phyloP scores from a whole-genome alignment of 441 rosid genomes.

The Gossypium schwendimanii region DNA sequence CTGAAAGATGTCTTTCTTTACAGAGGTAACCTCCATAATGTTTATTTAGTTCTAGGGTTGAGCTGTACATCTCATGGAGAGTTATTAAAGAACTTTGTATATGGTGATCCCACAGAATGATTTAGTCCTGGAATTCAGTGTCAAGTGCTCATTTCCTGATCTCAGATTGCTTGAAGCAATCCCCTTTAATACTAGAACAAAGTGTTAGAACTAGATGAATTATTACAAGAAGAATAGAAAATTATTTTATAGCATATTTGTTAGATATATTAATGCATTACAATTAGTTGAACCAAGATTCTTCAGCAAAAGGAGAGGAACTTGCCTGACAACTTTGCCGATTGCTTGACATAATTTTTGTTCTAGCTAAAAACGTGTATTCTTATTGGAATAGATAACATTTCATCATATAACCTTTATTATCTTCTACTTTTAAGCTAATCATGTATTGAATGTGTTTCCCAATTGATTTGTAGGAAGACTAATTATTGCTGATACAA shows the following conservation, averaged over 20 bases:
- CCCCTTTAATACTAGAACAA: neutral
- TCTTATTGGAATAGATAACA: neutral
- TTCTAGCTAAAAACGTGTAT: neutral
- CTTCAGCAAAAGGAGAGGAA: neutral
- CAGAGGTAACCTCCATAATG: neutral
- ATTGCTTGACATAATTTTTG: neutral
- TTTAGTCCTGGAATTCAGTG: neutral
- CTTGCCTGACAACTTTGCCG: neutral
- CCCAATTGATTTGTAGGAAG: constrained; percentile 44
- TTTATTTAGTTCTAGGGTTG: neutral
- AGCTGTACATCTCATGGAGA: neutral
- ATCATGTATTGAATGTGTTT: neutral
- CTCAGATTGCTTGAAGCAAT: neutral
- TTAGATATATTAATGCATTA: neutral
- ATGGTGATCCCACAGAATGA: neutral
- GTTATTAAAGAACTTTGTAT: neutral
- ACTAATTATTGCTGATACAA: constrained; percentile 83
- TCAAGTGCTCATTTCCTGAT: neutral
- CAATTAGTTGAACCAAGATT: neutral
- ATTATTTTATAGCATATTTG: neutral
- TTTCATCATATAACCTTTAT: constrained; percentile 4
- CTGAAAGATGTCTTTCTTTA: neutral
- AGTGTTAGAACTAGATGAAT: neutral
- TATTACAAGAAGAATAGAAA: neutral
- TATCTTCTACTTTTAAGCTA: neutral